A percentile compares a stretch with the other conserved stretches of the same genome.
phyloP scores from a whole-genome alignment of 2,329 filamentous ascomycete genomes.

The Pestalotiopsis sp. region DNA sequence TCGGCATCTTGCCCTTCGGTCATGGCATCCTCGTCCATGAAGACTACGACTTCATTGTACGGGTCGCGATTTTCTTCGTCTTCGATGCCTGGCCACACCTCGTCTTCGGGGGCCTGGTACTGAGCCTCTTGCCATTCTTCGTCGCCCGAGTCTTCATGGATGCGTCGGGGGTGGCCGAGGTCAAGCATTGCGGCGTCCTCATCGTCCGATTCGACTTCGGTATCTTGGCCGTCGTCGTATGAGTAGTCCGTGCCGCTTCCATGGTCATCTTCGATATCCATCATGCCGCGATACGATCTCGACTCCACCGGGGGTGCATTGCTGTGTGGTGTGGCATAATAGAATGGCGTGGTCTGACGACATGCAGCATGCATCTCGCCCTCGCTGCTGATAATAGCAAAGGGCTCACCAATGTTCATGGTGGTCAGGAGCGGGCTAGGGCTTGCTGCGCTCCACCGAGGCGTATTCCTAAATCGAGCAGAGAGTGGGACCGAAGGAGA shows the following conservation, averaged over 20 bases:
- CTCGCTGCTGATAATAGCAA: conserved; percentile 32
- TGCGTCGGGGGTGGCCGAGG: conserved; percentile 24
- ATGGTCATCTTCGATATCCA: conserved; percentile 25
- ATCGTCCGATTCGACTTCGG: conserved; percentile 25
- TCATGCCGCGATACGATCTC: conserved; percentile 30
- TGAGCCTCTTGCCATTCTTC: conserved; percentile 30
- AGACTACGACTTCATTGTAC: conserved; percentile 12
- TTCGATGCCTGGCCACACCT: conserved; percentile 60
- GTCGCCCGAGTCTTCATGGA: conserved; percentile 25
- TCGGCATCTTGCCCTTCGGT: conserved; percentile 25
- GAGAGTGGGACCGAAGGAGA: conserved; percentile 54
- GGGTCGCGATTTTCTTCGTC: conserved; percentile 58
- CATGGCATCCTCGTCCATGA: conserved; percentile 23
- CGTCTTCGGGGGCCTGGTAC: conserved; percentile 49
- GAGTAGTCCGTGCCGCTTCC: conserved; percentile 34
- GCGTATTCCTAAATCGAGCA: conserved; percentile 45
- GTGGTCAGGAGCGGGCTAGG: conserved; percentile 38
- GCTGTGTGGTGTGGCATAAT: conserved; percentile 77
- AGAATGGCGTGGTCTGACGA: conserved; percentile 58
- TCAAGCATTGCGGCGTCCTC: conserved; percentile 30
- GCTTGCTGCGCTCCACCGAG: conserved; percentile 54
- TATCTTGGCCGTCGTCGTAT: conserved; percentile 37
- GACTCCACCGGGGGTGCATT: conserved; percentile 54
- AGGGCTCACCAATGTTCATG: conserved; percentile 31
- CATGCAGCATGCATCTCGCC: not conserved